phyloP scores from a whole-genome alignment of 805 yeast species.

The Candida ortonii region DNA sequence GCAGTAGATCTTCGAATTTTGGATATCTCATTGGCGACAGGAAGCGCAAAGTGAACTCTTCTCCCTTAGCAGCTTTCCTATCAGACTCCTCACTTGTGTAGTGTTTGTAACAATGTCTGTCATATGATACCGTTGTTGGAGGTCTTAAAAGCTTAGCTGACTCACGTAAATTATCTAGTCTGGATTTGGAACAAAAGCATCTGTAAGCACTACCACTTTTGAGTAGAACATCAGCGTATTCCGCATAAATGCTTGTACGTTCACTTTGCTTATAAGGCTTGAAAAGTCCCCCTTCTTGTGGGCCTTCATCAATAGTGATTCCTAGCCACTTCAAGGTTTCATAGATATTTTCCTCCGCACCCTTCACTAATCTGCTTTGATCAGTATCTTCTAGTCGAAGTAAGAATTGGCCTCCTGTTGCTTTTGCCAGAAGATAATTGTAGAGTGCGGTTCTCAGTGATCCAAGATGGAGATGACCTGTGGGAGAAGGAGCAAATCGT shows the following conservation, averaged over 20 bases:
- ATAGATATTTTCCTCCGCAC: slow-evolving; percentile 81
- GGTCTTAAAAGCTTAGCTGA: slow-evolving; percentile 75
- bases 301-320: slow-evolving; percentile 78
- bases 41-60: slow-evolving; percentile 62
- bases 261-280: slow-evolving; percentile 89
- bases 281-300: slow-evolving; percentile 70
- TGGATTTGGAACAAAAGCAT: slow-evolving; percentile 81
- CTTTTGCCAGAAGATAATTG: slow-evolving; percentile 76
- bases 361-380: slow-evolving; percentile 68
- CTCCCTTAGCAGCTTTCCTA: slow-evolving; percentile 32
- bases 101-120: slow-evolving; percentile 65
- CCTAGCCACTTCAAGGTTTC: slow-evolving; percentile 77
- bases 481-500: slow-evolving; percentile 97
- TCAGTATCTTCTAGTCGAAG: slow-evolving; percentile 93
- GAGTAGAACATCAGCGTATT: slow-evolving; percentile 56
- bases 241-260: slow-evolving; percentile 60
- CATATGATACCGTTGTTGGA: slow-evolving; percentile 90
- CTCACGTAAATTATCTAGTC: slow-evolving; percentile 64
- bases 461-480: slow-evolving; percentile 92
- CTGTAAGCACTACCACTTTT: slow-evolving; percentile 74
- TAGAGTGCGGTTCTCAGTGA: slow-evolving; percentile 90
- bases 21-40: slow-evolving; percentile 73
- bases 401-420: slow-evolving; percentile 77
- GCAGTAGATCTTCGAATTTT: slow-evolving; percentile 66
- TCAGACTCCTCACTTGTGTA: slow-evolving; percentile 41